phyloP scores from a whole-genome alignment of 1,139 yeast species.

The Pichia sp. region DNA sequence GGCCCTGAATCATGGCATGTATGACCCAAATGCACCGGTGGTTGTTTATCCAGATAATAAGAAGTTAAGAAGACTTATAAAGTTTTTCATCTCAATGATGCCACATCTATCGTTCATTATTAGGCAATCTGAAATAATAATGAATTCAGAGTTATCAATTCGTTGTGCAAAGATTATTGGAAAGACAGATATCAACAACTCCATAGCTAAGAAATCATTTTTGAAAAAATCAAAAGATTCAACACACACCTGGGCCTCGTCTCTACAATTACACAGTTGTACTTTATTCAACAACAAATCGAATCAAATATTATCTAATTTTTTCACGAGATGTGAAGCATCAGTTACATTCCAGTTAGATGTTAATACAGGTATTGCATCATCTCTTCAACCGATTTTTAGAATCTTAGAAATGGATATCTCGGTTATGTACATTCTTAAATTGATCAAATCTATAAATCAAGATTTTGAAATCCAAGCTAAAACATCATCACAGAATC shows the following conservation, averaged over 20 bases:
- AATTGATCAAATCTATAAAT: constrained; percentile 7
- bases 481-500: neutral
- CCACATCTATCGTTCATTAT: constrained; percentile 20
- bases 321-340: constrained; percentile 13
- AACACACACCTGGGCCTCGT: constrained; percentile 10
- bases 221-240: neutral
- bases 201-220: constrained; percentile 5
- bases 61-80: constrained; percentile 16
- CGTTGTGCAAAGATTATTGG: constrained; percentile 5
- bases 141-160: constrained; percentile 9
- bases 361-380: constrained; percentile 24
- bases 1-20: neutral
- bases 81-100: constrained; percentile 14
- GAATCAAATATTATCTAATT: constrained; percentile 12
- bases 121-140: constrained; percentile 2
- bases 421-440: constrained; percentile 26
- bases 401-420: constrained; percentile 19
- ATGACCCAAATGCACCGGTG: constrained; percentile 28
- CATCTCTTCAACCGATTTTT: constrained; percentile 8
- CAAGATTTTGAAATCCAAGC: constrained; percentile 3
- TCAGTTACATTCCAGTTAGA: constrained; percentile 21
- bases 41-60: constrained; percentile 25
- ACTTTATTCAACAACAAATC: constrained; percentile 5
- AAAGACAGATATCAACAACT: constrained; percentile 12
- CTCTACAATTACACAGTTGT: constrained; percentile 14